A percentile compares a stretch with the other conserved stretches of the same genome.
phyloP scores from a whole-genome alignment of 2,329 filamentous ascomycete species.

The Xylaria digitata region DNA sequence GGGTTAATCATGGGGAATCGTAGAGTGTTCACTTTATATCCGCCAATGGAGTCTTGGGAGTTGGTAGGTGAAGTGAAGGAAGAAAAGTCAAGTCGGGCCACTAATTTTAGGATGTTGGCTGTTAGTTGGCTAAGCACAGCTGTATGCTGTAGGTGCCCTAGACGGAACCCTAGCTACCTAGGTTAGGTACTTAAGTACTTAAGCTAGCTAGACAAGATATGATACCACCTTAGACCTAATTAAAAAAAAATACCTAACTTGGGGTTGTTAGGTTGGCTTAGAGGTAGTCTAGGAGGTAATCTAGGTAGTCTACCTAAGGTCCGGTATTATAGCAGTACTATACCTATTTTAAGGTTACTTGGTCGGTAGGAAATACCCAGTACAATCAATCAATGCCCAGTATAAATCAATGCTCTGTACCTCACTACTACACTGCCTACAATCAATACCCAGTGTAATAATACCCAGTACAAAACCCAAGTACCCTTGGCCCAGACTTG shows the following conservation, averaged over 20 bases:
- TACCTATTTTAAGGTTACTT: constrained; percentile 16
- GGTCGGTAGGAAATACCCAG: constrained; percentile 7
- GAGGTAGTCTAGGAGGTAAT: neutral
- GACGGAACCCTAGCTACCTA: neutral
- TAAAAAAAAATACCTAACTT: too few species aligned
- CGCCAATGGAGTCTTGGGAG: constrained; percentile 5
- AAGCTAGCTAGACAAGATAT: too few species aligned
- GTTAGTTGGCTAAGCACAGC: constrained; percentile 2
- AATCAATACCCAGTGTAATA: too few species aligned
- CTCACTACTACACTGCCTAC: too few species aligned
- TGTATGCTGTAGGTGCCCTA: constrained; percentile 9
- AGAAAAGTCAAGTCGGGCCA: constrained; percentile 8
- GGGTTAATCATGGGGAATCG: constrained; percentile 15
- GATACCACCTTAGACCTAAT: too few species aligned
- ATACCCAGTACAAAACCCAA: too few species aligned
- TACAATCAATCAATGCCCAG: too few species aligned
- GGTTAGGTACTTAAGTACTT: too few species aligned
- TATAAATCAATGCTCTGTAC: too few species aligned
- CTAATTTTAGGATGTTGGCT: neutral
- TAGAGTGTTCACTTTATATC: constrained; percentile 12
- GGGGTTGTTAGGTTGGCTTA: neutral
- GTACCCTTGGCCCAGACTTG: neutral
- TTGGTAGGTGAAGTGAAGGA: neutral
- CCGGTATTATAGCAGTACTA: neutral
- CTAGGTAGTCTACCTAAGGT: neutral